phyloP scores from a whole-genome alignment of 495 filamentous ascomycete genomes.

The Aspergillus carlsbadensis region DNA sequence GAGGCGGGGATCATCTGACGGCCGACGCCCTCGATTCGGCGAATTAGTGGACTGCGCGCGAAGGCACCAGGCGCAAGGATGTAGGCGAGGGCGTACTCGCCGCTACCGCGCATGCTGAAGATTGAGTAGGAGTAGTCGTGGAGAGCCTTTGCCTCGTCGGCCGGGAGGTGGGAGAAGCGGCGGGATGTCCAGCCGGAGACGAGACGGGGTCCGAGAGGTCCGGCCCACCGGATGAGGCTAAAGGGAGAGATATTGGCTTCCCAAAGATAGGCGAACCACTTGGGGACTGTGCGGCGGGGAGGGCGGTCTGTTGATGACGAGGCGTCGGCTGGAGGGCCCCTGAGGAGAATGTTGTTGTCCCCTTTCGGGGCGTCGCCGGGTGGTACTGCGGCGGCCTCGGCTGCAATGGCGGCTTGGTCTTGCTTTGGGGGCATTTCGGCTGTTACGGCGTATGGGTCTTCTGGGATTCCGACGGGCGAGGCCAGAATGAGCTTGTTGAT shows the following conservation, averaged over 20 bases:
- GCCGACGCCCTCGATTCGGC: conserved; percentile 82
- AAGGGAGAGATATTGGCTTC: conserved; percentile 97
- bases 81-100: conserved; percentile 92
- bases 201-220: conserved; percentile 87
- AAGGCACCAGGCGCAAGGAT: conserved; percentile 92
- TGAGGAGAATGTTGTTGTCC: conserved; percentile 60
- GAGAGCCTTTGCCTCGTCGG: conserved; percentile 76
- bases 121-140: conserved; percentile 93
- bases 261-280: conserved; percentile 91
- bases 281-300: conserved; percentile 65
- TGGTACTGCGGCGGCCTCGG: conserved; percentile 21
- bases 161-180: conserved; percentile 83
- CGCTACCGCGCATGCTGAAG: conserved; percentile 89
- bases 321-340: conserved; percentile 44
- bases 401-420: conserved; percentile 60
- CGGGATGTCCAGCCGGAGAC: conserved; percentile 94
- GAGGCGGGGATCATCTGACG: conserved; percentile 51
- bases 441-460: conserved; percentile 87
- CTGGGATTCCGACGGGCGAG: conserved; percentile 90
- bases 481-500: conserved; percentile 95
- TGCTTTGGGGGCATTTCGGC: conserved; percentile 80
- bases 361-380: conserved; percentile 36
- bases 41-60: conserved; percentile 83
- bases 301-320: conserved; percentile 32
- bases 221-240: conserved; percentile 80